A percentile compares a stretch with the other conserved stretches of the same genome.
Evolutionary conservation across 306 rosid species (phyloP).

Genomic region (Amphicarpaea edgeworthii): DNA sequence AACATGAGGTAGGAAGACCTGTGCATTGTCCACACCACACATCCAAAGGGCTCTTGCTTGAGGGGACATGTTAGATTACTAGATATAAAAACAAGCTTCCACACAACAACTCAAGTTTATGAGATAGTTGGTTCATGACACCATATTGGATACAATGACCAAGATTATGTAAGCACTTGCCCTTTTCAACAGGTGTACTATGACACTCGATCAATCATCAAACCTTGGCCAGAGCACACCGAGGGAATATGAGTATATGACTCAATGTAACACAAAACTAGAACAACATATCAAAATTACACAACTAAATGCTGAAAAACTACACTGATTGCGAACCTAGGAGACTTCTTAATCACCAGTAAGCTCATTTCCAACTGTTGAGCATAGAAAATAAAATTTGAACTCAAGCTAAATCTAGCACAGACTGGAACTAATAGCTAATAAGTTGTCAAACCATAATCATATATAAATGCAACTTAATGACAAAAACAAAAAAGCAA

Average conservation of each 20-base stretch:
- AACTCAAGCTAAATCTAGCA: constrained; percentile 25
- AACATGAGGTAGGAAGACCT: background rate
- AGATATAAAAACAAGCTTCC: background rate
- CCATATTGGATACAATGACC: constrained; percentile 14
- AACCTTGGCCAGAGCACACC: background rate
- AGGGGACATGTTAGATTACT: background rate
- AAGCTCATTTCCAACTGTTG: constrained; percentile 14
- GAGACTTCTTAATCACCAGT: constrained; percentile 23
- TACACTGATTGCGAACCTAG: constrained; percentile 34
- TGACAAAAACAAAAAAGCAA: constrained; percentile 10
- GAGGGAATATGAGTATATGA: background rate
- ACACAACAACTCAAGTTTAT: background rate
- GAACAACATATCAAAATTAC: constrained; percentile 33
- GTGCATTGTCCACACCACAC: background rate
- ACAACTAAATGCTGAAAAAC: constrained; percentile 1
- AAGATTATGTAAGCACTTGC: background rate
- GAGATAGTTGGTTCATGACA: background rate
- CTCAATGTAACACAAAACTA: background rate
- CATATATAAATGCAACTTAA: background rate
- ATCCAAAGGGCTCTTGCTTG: constrained; percentile 3
- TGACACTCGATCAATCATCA: background rate
- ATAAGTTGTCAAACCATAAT: background rate
- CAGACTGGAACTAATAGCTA: background rate
- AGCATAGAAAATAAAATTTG: constrained; percentile 5
- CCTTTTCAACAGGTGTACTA: background rate